These are phyloP conservation scores for Podaxis mareebaensis DNA, from an alignment of 768 basidiomycete genomes.

Conservation along the genomic window DNA sequence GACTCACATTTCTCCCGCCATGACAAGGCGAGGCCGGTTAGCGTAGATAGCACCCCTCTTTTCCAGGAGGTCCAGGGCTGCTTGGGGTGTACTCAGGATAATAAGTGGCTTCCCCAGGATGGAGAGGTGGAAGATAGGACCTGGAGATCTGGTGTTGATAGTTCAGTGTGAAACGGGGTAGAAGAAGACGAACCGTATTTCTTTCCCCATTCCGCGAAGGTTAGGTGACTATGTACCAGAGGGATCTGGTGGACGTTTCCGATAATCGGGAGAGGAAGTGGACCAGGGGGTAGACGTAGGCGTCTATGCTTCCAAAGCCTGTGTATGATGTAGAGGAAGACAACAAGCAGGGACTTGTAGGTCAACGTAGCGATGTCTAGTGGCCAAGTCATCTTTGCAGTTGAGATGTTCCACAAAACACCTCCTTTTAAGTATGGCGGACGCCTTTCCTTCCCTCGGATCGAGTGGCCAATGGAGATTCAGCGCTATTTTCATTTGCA, in stretches of 20 bases:
- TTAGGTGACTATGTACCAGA: background rate
- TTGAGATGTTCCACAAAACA: background rate
- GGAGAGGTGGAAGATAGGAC: slow-evolving; percentile 4
- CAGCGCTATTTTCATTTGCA: background rate
- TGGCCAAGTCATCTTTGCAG: background rate
- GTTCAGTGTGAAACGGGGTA: background rate
- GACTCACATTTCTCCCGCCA: slow-evolving; percentile 30
- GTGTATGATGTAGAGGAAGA: background rate
- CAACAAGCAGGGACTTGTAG: background rate
- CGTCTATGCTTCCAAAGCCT: slow-evolving; percentile 6
- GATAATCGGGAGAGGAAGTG: slow-evolving; percentile 8
- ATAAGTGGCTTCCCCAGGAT: slow-evolving; percentile 4
- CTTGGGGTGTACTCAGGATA: slow-evolving; percentile 27
- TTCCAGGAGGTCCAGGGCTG: slow-evolving; percentile 31
- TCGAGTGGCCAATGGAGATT: slow-evolving; percentile 2
- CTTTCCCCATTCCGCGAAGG: slow-evolving; percentile 9
- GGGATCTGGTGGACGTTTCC: slow-evolving; percentile 11
- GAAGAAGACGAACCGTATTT: slow-evolving; percentile 4
- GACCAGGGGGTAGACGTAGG: slow-evolving; percentile 8
- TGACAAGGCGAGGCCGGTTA: slow-evolving; percentile 30
- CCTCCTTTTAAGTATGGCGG: background rate
- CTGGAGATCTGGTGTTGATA: background rate
- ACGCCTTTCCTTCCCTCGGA: background rate
- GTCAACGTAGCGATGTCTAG: background rate
- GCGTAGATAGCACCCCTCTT: slow-evolving; percentile 33